Evolutionary conservation across 169 alveolate species (phyloP).

Genomic region (Plasmodium falciparum): DNA sequence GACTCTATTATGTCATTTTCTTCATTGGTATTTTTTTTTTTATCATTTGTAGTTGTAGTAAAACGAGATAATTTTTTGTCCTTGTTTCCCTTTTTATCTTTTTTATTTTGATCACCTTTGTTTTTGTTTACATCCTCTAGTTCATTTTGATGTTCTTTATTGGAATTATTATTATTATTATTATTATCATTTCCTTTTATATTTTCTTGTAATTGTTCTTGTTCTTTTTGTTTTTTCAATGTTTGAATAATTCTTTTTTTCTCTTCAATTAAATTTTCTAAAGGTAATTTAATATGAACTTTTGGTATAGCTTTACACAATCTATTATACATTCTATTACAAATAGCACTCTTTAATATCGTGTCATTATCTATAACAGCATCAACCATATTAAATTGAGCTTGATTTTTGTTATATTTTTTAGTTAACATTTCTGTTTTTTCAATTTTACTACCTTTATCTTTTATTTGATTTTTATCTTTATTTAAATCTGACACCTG

Average conservation of each 20-base stretch:
- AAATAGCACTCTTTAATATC: conserved; percentile 51
- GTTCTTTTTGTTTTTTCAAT: conserved; percentile 28
- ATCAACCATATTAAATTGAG: conserved; percentile 35
- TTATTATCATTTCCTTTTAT: neutral
- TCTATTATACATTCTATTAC: conserved; percentile 54
- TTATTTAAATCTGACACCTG: neutral
- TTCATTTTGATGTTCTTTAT: conserved; percentile 10
- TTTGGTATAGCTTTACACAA: conserved; percentile 70
- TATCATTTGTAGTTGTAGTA: too few species aligned
- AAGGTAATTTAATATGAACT: conserved; percentile 63
- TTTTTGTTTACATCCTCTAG: neutral
- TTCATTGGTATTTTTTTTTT: neutral
- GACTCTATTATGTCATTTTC: neutral
- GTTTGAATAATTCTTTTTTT: conserved; percentile 65
- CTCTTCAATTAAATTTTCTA: conserved; percentile 56
- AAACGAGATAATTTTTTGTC: neutral
- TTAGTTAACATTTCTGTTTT: conserved; percentile 19
- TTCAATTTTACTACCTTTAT: conserved; percentile 8
- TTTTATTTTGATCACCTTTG: neutral
- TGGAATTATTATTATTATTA: neutral
- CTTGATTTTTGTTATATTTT: conserved; percentile 9
- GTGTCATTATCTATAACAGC: conserved; percentile 63
- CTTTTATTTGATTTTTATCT: neutral
- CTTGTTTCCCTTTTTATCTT: neutral
- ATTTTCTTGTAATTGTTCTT: conserved; percentile 20